phyloP scores from a whole-genome alignment of 2,329 filamentous ascomycete species.

The Zarea fungicola region DNA sequence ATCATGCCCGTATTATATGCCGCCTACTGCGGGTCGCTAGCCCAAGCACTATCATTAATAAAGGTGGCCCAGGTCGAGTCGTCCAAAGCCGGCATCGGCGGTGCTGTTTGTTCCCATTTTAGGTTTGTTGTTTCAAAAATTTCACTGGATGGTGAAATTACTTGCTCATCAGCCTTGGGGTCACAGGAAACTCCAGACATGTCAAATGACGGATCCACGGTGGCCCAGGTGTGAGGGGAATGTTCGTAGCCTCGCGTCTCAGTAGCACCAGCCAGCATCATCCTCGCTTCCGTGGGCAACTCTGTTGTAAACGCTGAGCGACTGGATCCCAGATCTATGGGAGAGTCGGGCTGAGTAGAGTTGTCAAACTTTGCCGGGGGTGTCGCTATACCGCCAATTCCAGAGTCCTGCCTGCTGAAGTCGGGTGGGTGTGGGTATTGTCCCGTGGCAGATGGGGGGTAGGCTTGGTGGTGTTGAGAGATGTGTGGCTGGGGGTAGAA shows the following conservation, averaged over 20 bases:
- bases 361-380: not conserved
- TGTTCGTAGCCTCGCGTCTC: constrained; percentile 22
- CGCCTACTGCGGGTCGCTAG: not conserved
- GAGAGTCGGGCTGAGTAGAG: constrained; percentile 16
- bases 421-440: not conserved
- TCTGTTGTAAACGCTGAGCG: constrained; percentile 37
- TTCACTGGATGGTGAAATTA: not conserved
- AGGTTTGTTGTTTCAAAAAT: constrained; percentile 5
- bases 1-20: too few relatives aligned
- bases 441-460: not conserved
- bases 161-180: not conserved
- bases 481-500: not conserved
- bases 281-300: constrained; percentile 37
- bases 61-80: constrained; percentile 27
- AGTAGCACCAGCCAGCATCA: constrained; percentile 31
- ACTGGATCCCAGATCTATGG: constrained; percentile 17
- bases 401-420: constrained; percentile 4
- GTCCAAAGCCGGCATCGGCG: constrained; percentile 19
- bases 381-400: not conserved
- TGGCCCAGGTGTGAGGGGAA: constrained; percentile 13
- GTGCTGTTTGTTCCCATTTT: constrained; percentile 15
- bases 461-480: not conserved
- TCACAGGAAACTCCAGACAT: not conserved
- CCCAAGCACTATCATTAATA: constrained; percentile 26
- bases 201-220: constrained; percentile 10